A percentile compares a stretch with the other conserved stretches of the same genome.
Evolutionary conservation across 2,329 filamentous ascomycete genomes (phyloP).

Genomic region (Nigrospora oryzae): DNA sequence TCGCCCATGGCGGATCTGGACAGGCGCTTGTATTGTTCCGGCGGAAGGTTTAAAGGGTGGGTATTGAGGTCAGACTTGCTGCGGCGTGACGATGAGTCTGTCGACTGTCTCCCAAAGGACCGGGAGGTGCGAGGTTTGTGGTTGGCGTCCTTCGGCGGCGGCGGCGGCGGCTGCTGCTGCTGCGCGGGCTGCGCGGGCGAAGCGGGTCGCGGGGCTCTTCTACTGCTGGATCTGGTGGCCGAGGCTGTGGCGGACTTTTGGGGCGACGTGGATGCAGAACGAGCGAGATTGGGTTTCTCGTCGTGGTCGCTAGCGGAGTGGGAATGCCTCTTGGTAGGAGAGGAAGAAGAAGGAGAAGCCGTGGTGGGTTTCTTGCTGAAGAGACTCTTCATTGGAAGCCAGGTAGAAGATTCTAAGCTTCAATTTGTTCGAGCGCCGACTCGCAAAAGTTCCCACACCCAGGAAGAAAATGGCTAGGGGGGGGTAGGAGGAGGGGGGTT

Average conservation of each 20-base stretch:
- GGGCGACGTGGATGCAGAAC: constrained; percentile 3
- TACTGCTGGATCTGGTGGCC: constrained; percentile 6
- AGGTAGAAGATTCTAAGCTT: constrained; percentile 1
- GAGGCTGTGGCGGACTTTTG: constrained; percentile 16
- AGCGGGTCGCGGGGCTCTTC: constrained; percentile 14
- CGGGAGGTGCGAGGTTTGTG: constrained; percentile 29
- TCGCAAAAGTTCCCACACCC: constrained; percentile 1
- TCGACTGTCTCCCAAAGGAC: constrained; percentile 37
- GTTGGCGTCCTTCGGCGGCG: not conserved
- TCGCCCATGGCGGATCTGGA: constrained; percentile 58
- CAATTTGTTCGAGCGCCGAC: not conserved
- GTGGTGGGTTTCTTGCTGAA: constrained; percentile 20
- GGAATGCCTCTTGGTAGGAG: constrained; percentile 19
- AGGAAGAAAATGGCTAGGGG: no score
- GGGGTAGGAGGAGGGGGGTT: no score
- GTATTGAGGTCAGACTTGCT: constrained; percentile 58
- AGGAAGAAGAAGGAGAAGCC: constrained; percentile 1
- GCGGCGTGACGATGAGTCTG: constrained; percentile 38
- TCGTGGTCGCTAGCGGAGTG: constrained; percentile 18
- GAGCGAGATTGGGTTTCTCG: constrained; percentile 10
- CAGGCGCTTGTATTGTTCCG: constrained; percentile 75
- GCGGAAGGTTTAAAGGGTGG: constrained; percentile 84
- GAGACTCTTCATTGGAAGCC: constrained; percentile 22
- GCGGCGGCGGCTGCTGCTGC: not conserved
- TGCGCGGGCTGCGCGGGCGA: constrained; percentile 18